Evolutionary conservation across 208 protist species (phyloP).

Genomic region (Crithidia thermophila): DNA sequence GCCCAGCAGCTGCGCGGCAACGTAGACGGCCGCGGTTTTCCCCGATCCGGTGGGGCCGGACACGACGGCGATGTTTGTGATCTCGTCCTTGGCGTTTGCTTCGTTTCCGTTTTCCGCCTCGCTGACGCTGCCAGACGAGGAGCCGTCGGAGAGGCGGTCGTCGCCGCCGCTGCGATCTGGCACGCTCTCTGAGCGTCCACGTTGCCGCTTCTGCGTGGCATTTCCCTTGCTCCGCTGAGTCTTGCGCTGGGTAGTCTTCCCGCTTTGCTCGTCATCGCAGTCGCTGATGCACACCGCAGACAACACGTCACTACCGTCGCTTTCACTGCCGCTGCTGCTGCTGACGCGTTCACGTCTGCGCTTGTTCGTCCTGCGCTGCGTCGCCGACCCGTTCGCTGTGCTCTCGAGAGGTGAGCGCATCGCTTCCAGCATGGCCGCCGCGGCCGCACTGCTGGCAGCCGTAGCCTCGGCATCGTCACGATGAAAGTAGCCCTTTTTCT

Average conservation of each 20-base stretch:
- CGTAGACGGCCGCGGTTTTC: conserved; percentile 84
- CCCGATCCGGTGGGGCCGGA: conserved; percentile 69
- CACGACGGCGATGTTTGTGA: conserved; percentile 85
- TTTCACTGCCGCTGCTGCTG: neutral
- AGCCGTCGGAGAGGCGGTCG: neutral
- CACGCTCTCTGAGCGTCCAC: neutral
- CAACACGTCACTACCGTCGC: neutral
- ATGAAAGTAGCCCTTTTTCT: conserved; percentile 72
- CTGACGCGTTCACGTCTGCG: neutral
- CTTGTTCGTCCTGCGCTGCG: neutral
- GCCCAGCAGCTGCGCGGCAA: conserved; percentile 68
- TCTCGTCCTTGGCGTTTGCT: conserved; percentile 39
- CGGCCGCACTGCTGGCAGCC: neutral
- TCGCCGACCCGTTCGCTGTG: neutral
- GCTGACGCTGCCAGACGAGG: neutral
- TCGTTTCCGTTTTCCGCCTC: conserved; percentile 15
- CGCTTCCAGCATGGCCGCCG: conserved; percentile 28
- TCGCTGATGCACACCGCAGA: neutral
- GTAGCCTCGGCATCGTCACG: conserved; percentile 26
- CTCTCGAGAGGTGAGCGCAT: conserved; percentile 7
- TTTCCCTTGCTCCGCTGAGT: no score
- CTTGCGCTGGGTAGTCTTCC: neutral
- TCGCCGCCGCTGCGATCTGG: no score
- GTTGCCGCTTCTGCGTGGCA: neutral
- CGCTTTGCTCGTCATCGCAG: neutral